Percentiles rank a stretch among this genome's conserved stretches.
Conservation (phyloP, 2,329 filamentous ascomycete species). For the Colletotrichum sp. region DNA sequence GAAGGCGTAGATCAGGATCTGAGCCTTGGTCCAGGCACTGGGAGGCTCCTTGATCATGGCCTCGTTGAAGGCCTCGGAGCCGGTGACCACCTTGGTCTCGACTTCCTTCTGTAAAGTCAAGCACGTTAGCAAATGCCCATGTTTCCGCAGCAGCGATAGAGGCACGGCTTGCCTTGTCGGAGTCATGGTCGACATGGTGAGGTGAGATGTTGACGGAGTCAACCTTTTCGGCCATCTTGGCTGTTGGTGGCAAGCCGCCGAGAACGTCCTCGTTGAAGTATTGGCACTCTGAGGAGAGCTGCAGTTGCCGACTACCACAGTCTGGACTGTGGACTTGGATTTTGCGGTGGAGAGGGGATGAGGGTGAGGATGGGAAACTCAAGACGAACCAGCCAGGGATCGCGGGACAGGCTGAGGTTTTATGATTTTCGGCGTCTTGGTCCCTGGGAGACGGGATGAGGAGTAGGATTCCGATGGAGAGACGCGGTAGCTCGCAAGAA, state of each 20-base stretch:
- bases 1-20: slow-evolving; percentile 46
- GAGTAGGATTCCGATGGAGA: slow-evolving; percentile 6
- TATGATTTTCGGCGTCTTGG: slow-evolving; percentile 18
- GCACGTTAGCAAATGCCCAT: neutral
- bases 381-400: slow-evolving; percentile 12
- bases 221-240: slow-evolving; percentile 17
- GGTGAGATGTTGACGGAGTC: slow-evolving; percentile 18
- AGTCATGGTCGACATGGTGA: slow-evolving; percentile 15
- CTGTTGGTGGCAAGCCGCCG: neutral
- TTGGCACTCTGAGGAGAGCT: neutral
- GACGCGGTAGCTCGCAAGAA: neutral
- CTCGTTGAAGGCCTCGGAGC: slow-evolving; percentile 59
- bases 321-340: neutral
- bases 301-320: slow-evolving; percentile 10
- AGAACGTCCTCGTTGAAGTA: neutral
- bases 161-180: slow-evolving; percentile 12
- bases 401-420: slow-evolving; percentile 18
- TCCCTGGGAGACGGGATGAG: slow-evolving; percentile 1
- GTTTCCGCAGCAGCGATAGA: rapidly evolving
- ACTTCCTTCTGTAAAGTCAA: slow-evolving; percentile 18
- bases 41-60: slow-evolving; percentile 59
- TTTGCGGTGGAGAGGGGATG: neutral
- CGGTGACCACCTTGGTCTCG: slow-evolving; percentile 49
- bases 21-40: slow-evolving; percentile 40
- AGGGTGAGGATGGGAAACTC: slow-evolving; percentile 18